Evolutionary conservation across 352 stramenopile species (phyloP).

Genomic region (Poterioochromonas sp.): DNA sequence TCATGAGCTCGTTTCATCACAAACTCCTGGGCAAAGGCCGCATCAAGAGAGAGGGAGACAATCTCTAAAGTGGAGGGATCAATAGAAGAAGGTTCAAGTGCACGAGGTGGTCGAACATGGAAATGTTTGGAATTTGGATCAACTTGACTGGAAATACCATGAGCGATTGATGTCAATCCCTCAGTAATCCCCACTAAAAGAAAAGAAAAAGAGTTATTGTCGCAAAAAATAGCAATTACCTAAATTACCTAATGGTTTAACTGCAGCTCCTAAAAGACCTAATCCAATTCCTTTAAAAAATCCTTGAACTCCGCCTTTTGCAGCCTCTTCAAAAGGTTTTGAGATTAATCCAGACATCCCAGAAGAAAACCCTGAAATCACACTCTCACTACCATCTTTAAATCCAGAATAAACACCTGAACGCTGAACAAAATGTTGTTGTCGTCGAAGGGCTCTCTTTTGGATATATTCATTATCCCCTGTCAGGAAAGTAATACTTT

Average conservation of each 20-base stretch:
- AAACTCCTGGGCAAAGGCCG: constrained; percentile 27
- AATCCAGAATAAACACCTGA: constrained; percentile 33
- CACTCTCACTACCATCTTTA: constrained; percentile 37
- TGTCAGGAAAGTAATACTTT: constrained; percentile 35
- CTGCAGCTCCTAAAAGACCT: constrained; percentile 45
- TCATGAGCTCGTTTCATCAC: background rate
- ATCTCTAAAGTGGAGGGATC: background rate
- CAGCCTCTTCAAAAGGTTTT: constrained; percentile 43
- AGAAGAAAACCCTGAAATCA: constrained; percentile 42
- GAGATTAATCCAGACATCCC: constrained; percentile 46
- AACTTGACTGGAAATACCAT: constrained; percentile 29
- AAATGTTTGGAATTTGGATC: background rate
- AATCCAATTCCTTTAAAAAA: constrained; percentile 51
- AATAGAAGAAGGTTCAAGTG: background rate
- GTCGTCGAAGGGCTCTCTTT: constrained; percentile 26
- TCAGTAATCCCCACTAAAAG: constrained; percentile 12
- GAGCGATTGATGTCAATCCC: constrained; percentile 14
- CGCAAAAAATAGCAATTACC: background rate
- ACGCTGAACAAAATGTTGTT: background rate
- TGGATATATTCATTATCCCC: constrained; percentile 38
- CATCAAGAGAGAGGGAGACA: background rate
- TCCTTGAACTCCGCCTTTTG: constrained; percentile 41
- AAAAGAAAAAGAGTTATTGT: background rate
- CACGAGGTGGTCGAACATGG: constrained; percentile 24
- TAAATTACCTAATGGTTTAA: constrained; percentile 45